Conservation (phyloP, 2,329 filamentous ascomycete genomes). For the Moelleriella libera region DNA sequence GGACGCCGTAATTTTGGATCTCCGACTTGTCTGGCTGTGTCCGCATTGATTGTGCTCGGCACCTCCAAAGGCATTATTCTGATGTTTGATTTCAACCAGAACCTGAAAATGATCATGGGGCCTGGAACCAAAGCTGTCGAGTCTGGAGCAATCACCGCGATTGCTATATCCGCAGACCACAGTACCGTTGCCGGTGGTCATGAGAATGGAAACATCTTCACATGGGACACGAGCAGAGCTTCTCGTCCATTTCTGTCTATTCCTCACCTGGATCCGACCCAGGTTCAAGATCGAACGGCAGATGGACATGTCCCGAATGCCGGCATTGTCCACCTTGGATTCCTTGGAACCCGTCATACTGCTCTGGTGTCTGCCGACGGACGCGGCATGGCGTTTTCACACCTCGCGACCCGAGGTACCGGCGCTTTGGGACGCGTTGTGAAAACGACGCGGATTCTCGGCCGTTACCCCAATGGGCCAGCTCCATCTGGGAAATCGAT, state of each 20-base stretch:
- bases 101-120: conserved; percentile 84
- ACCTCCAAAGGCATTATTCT: conserved; percentile 91
- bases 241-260: conserved; percentile 82
- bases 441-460: conserved; percentile 80
- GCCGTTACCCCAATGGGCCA: conserved; percentile 68
- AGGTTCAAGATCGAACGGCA: conserved; percentile 47
- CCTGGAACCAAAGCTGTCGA: conserved; percentile 88
- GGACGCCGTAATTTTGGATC: conserved; percentile 86
- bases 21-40: conserved; percentile 79
- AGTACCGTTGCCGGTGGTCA: conserved; percentile 84
- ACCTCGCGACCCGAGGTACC: conserved; percentile 82
- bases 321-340: conserved; percentile 80
- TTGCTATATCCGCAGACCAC: conserved; percentile 89
- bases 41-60: conserved; percentile 76
- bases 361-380: conserved; percentile 92
- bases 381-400: conserved; percentile 94
- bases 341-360: conserved; percentile 84
- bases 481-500: conserved; percentile 49
- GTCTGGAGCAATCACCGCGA: conserved; percentile 71
- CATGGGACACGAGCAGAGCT: conserved; percentile 81
- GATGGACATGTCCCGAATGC: conserved; percentile 75
- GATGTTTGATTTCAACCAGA: conserved; percentile 96
- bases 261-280: conserved; percentile 54
- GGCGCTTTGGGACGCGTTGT: conserved; percentile 75
- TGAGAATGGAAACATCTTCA: conserved; percentile 83